A percentile compares a stretch with the other conserved stretches of the same genome.
These are phyloP conservation scores for Lipomyces lipofer DNA, from an alignment of 805 yeast species.

Conservation along the genomic window DNA sequence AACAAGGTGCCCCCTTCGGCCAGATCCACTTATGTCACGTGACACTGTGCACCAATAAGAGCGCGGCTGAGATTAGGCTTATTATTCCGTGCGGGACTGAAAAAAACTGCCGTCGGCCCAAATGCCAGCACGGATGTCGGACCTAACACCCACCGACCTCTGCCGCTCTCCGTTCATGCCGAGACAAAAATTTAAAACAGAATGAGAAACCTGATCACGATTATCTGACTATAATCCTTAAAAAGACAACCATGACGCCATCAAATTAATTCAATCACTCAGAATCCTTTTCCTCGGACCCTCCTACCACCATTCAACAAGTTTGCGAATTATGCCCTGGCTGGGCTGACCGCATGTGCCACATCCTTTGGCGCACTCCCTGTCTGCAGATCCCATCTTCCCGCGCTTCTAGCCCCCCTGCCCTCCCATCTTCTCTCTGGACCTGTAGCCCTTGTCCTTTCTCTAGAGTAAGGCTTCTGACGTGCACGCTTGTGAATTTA, in stretches of 20 bases:
- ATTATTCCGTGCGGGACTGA: too few species aligned
- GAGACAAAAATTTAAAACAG: too few species aligned
- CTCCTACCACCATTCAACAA: not conserved
- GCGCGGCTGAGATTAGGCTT: too few species aligned
- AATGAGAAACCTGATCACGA: too few species aligned
- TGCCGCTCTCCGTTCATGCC: not conserved
- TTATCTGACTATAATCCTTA: not conserved
- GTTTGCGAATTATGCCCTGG: not conserved
- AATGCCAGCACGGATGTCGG: not conserved
- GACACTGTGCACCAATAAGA: too few species aligned
- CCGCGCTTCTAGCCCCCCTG: not conserved
- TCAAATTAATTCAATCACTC: not conserved
- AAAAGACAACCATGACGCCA: not conserved
- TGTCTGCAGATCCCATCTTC: not conserved
- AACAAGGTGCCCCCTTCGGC: too few species aligned
- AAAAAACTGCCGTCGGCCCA: too few species aligned
- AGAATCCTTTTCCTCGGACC: not conserved
- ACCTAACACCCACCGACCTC: not conserved
- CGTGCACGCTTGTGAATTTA: too few species aligned
- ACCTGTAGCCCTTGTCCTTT: not conserved
- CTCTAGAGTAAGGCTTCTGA: not conserved
- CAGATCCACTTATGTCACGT: too few species aligned
- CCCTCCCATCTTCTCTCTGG: not conserved
- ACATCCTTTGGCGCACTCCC: not conserved
- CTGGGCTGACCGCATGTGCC: slow-evolving; percentile 1